phyloP scores from a whole-genome alignment of 2,329 filamentous ascomycete genomes.

The Fusarium coicis region DNA sequence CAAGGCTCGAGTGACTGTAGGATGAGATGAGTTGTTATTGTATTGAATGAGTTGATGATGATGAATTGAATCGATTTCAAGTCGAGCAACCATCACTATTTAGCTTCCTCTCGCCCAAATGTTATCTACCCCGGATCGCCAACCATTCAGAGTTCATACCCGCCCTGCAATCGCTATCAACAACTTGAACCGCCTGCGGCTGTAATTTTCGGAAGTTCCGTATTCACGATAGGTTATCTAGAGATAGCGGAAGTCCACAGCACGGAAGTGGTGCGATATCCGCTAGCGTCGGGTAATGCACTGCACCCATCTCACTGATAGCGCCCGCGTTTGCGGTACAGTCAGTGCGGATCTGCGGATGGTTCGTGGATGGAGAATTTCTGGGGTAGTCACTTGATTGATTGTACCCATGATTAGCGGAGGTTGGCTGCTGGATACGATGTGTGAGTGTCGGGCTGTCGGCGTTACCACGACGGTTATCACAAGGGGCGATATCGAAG shows the following conservation, averaged over 20 bases:
- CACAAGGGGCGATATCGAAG: not conserved
- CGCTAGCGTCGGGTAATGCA: conserved; percentile 38
- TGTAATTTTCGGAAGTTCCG: conserved; percentile 19
- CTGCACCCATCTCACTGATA: not conserved
- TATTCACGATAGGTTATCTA: conserved; percentile 6
- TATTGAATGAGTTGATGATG: not conserved
- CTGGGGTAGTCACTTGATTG: not conserved
- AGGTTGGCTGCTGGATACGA: not conserved
- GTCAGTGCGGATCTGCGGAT: not conserved
- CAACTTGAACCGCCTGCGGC: conserved; percentile 14
- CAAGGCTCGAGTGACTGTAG: not conserved
- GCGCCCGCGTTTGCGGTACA: not conserved
- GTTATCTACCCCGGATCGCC: not conserved
- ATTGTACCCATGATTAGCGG: not conserved
- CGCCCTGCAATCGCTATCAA: conserved; percentile 4
- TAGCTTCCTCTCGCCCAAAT: conserved; percentile 18
- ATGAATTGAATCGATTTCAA: not conserved
- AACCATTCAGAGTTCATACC: conserved; percentile 10
- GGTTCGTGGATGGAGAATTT: not conserved
- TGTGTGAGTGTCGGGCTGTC: not conserved
- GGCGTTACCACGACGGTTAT: not conserved
- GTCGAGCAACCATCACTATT: conserved; percentile 29
- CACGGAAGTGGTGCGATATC: conserved; percentile 14
- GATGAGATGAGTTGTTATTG: not conserved
- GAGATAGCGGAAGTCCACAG: conserved; percentile 11